Percentiles rank a stretch among this genome's conserved stretches.
Conservation (phyloP, 1,139 yeast genomes). For the Meyerozyma athensensis region DNA sequence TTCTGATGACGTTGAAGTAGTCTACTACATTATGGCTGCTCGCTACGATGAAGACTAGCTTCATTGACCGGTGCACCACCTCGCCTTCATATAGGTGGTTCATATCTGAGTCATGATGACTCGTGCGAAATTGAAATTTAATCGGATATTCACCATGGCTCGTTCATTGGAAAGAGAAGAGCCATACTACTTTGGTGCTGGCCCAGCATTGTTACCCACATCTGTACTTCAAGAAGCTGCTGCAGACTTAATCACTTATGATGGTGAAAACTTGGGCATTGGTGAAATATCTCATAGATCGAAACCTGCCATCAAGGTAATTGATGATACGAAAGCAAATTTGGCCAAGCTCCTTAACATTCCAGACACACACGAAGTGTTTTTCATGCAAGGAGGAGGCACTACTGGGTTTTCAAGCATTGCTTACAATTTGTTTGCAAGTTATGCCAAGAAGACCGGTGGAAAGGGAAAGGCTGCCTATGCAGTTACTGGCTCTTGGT, state of each 20-base stretch:
- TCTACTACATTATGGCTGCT: conserved; percentile 38
- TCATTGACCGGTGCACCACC: neutral
- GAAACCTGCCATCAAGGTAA: conserved; percentile 68
- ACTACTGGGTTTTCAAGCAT: conserved; percentile 90
- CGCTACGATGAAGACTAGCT: conserved; percentile 7
- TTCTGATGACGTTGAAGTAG: conserved; percentile 50
- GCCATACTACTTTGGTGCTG: conserved; percentile 92
- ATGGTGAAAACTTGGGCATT: conserved; percentile 70
- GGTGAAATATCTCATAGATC: conserved; percentile 97
- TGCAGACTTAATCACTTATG: conserved; percentile 65
- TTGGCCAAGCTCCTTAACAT: conserved; percentile 59
- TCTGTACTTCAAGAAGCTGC: conserved; percentile 85
- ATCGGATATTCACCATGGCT: conserved; percentile 3
- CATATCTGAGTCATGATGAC: conserved; percentile 1
- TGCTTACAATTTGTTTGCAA: conserved; percentile 77
- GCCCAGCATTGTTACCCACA: conserved; percentile 90
- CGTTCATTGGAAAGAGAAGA: conserved; percentile 53
- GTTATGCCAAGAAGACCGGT: conserved; percentile 64
- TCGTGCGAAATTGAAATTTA: neutral
- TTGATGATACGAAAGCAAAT: conserved; percentile 70
- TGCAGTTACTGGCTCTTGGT: conserved; percentile 91
- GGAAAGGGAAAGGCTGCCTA: conserved; percentile 79
- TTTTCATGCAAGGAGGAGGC: conserved; percentile 97
- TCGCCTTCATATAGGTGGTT: neutral
- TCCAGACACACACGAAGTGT: conserved; percentile 91